Base-by-base conservation (phyloP, 805 yeast species). In the Myxozyma nipponensis region DNA sequence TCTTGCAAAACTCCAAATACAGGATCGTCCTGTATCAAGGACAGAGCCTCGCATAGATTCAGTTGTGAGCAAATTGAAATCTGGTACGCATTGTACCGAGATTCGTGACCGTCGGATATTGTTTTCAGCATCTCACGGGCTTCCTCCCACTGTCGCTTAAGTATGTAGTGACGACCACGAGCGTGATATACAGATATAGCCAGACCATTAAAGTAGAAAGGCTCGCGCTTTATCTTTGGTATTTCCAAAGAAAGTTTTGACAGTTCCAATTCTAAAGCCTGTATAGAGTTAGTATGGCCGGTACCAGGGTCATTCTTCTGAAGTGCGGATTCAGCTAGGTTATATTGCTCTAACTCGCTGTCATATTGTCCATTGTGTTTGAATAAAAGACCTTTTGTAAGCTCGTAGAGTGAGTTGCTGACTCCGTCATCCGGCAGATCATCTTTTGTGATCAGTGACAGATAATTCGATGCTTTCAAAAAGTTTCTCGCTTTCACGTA, bases 1-100 rank as follows among this genome's bases (percentile, higher is more conserved):
- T 78, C 82, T 43, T 70, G 75, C 39, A 78, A 56, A 4, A 74
- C 71, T 3, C 77, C 73, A 41, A 74, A 71, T 28, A 75, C 71
- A 0, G 84, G 82, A 59, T 79, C 81, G 17, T 56, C 54, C 23
- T 42, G 42, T 21, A 66, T 54, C n/a, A 53, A 10, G 15, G 46
- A 17, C 23, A 35, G 40, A 2, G 66, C 66, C 17, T 39, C 34
- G 6, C 50, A 35, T 45, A 52, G 61, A 4, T 47, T 42, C 23
- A 42, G 42, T 23, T 52, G 44, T 17, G 63, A 57, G 24, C 48
- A 51, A 10, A 44, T 43, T 15, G 47, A 28, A 15, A 46, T 36
- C 23, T 57, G 48, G 39, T 59, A 42, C 7, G 55, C 49, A 9
- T 47, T 39, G 38, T 54, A 47, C 19, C 35, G 36, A 9, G 34